phyloP scores from a whole-genome alignment of 2,329 filamentous ascomycete species.

The Pseudopyricularia cyperi region DNA sequence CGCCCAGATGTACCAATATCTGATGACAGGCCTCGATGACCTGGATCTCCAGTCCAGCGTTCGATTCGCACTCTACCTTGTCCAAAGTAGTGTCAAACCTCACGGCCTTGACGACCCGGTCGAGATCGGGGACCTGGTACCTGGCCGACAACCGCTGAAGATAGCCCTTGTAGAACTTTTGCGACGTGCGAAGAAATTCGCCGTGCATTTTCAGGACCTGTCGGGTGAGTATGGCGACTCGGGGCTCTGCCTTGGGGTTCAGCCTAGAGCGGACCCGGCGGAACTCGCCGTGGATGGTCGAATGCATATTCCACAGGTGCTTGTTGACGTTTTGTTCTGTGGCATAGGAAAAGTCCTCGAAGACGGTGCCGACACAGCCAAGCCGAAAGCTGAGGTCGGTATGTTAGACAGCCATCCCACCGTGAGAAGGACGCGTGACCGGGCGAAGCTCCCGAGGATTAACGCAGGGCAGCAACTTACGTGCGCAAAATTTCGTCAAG shows the following conservation, averaged over 20 bases:
- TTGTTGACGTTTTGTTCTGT: slow-evolving; percentile 51
- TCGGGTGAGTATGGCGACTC: slow-evolving; percentile 49
- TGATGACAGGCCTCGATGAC: slow-evolving; percentile 67
- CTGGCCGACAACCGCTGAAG: slow-evolving; percentile 61
- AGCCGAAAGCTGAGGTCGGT: slow-evolving; percentile 46
- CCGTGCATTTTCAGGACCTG: slow-evolving; percentile 74
- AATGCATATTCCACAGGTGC: slow-evolving; percentile 68
- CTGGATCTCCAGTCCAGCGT: slow-evolving; percentile 31
- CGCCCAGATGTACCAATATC: slow-evolving; percentile 75
- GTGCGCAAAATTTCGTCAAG: background rate
- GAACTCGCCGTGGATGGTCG: slow-evolving; percentile 65
- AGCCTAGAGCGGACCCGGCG: slow-evolving; percentile 52
- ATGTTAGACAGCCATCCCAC: background rate
- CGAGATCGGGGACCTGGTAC: slow-evolving; percentile 31
- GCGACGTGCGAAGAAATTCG: slow-evolving; percentile 74
- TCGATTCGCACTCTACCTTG: slow-evolving; percentile 22
- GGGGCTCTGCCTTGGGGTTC: slow-evolving; percentile 21
- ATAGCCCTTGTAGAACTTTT: slow-evolving; percentile 78
- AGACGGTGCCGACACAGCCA: slow-evolving; percentile 58
- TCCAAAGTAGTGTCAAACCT: slow-evolving; percentile 27
- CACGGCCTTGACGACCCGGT: slow-evolving; percentile 27
- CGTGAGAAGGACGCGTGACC: background rate
- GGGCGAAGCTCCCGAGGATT: background rate
- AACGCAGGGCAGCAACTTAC: background rate
- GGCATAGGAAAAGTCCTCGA: slow-evolving; percentile 57